phyloP scores from a whole-genome alignment of 768 basidiomycete genomes.

The Saitozyma sp. region DNA sequence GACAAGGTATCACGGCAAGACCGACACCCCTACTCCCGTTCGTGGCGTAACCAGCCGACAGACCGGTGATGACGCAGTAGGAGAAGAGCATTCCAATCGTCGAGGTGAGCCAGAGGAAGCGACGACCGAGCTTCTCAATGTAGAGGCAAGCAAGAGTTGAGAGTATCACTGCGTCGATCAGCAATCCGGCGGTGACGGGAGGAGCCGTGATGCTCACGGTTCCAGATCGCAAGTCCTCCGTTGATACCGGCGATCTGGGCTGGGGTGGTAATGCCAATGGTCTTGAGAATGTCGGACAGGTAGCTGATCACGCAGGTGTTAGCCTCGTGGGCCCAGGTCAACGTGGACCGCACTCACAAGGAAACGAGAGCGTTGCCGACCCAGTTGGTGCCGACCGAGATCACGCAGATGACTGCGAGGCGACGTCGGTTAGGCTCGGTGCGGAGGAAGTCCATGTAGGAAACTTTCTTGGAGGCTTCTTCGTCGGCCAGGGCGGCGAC shows the following conservation, averaged over 20 bases:
- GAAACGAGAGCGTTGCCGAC: constrained; percentile 31
- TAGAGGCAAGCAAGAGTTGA: too few species aligned
- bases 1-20: constrained; percentile 35
- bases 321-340: constrained; percentile 3
- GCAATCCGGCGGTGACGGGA: too few species aligned
- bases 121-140: too few species aligned
- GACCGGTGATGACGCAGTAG: constrained; percentile 27
- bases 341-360: too few species aligned
- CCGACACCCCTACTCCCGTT: constrained; percentile 14
- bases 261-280: constrained; percentile 35
- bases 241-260: constrained; percentile 43
- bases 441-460: constrained; percentile 19
- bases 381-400: constrained; percentile 26
- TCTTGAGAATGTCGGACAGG: constrained; percentile 37
- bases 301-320: constrained; percentile 18
- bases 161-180: too few species aligned
- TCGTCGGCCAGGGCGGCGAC: constrained; percentile 37
- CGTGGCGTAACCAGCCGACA: constrained; percentile 25
- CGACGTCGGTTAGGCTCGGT: constrained; percentile 28
- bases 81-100: constrained; percentile 31
- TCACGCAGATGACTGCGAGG: constrained; percentile 26
- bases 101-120: constrained; percentile 19
- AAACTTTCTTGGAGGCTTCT: constrained; percentile 13
- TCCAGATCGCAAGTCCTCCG: constrained; percentile 39
- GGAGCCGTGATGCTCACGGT: neutral